Base-by-base conservation (phyloP, 805 yeast genomes). In the Metschnikowia henanensis region DNA sequence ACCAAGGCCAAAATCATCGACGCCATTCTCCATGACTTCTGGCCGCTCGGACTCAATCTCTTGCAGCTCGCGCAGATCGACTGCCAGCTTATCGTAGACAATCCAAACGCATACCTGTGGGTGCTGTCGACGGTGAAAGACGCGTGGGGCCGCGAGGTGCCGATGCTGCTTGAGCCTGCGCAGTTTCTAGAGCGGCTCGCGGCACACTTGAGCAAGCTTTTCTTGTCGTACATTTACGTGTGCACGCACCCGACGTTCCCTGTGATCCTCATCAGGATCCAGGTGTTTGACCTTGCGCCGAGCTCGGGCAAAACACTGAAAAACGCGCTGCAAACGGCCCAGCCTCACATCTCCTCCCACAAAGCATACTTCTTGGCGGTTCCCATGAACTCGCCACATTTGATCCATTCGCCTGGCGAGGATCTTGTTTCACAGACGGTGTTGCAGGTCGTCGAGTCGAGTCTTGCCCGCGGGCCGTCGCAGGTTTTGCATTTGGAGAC, bases 31-130 rank as follows among this genome's bases (percentile, higher is more conserved):
- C 68, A 60, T 30, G 74, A 76, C 12, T 75, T 66, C 51, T 84
- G 87, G 76, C 64, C 73, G 1, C 53, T 61, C 5, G 89, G 89
- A 0, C 58, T 84, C 33, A 83, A 82, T 51, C 62, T 83, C 1
- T 66, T 81, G 15, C 95, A 87, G 57, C 57, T 81, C 31, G 83
- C 94, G 0, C 89, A 84, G 47, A 63, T 85, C 5, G 94, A 87
- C 52, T 77, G 84, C 41, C 86, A 83, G 51, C 56, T 76, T 34
- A 66, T 85, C 34, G 76, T 85, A 2, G 85, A 83, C 52, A 73
- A 76, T 45, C 82, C 90, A 0, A 62, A 61, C 30, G 43, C 66
- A 3, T 72, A 62, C 52, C 58, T 57, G 26, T 79, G 83, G 83
- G 60, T 68, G 1, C 70, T 72, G 39, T 76, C 81, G 5, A 68